Conservation (phyloP, 2,329 filamentous ascomycete genomes). For the Sporothrix curviconia region DNA sequence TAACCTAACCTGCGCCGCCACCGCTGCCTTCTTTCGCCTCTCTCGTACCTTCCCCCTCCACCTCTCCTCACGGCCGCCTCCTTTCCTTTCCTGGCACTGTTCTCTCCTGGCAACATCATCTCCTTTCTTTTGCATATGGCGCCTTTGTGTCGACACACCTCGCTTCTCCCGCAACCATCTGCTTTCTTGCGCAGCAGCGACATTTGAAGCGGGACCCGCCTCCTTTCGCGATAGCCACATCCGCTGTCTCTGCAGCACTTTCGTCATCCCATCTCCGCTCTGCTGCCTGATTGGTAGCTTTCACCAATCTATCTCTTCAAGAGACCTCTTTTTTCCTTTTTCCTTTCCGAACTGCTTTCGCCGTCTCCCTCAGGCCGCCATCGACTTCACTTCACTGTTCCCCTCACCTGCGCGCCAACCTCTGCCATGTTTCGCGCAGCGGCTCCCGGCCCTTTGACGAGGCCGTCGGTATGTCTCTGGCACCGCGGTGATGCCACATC, state of each 20-base stretch:
- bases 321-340: background rate
- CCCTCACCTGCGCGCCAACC: slow-evolving; percentile 10
- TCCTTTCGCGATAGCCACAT: background rate
- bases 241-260: background rate
- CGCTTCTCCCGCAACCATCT: background rate
- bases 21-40: background rate
- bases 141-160: too few species aligned
- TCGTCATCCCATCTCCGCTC: background rate
- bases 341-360: background rate
- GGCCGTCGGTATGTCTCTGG: slow-evolving; percentile 45
- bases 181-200: background rate
- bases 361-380: background rate
- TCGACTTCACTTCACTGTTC: background rate
- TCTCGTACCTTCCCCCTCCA: background rate
- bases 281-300: slow-evolving; percentile 15
- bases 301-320: too few species aligned
- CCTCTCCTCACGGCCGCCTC: background rate
- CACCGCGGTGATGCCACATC: background rate
- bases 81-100: background rate
- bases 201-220: background rate
- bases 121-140: too few species aligned
- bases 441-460: slow-evolving; percentile 52
- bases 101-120: background rate
- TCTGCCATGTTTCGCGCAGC: slow-evolving; percentile 54
- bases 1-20: background rate